These are phyloP conservation scores for Malus sylvestris DNA, from an alignment of 306 rosid species.

Conservation along the genomic window DNA sequence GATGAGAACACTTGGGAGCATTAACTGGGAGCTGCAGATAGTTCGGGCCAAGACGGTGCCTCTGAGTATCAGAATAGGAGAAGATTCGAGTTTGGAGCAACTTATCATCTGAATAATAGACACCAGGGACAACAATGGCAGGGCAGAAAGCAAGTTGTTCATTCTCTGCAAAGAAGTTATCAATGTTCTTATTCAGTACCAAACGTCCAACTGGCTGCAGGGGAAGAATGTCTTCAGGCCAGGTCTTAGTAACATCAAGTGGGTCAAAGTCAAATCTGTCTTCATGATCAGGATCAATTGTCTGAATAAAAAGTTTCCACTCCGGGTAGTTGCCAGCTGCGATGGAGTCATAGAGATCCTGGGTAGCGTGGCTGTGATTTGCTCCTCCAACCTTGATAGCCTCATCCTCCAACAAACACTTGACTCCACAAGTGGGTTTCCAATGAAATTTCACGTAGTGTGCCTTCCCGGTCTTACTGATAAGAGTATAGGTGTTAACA, in stretches of 20 bases:
- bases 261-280: constrained; percentile 89
- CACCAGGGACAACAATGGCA: constrained; percentile 72
- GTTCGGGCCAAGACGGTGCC: constrained; percentile 98
- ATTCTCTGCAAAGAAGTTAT: constrained; percentile 94
- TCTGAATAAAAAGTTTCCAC: constrained; percentile 90
- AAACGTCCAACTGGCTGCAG: constrained; percentile 93
- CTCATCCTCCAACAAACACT: constrained; percentile 75
- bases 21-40: constrained; percentile 87
- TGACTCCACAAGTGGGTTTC: constrained; percentile 77
- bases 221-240: constrained; percentile 95
- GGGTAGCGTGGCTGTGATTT: constrained; percentile 94
- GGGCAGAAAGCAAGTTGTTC: constrained; percentile 95
- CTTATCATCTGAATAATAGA: constrained; percentile 83
- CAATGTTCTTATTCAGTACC: constrained; percentile 87
- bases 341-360: constrained; percentile 87
- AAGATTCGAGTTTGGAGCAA: constrained; percentile 84
- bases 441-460: constrained; percentile 84
- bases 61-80: constrained; percentile 83
- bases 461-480: constrained; percentile 75
- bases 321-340: constrained; percentile 97
- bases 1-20: constrained; percentile 87
- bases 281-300: constrained; percentile 85
- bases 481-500: constrained; percentile 73
- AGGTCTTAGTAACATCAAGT: constrained; percentile 87
- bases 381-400: constrained; percentile 82